Evolutionary conservation across 75 land plant genomes (phyloP).

Genomic region (Selaginella moellendorffii): DNA sequence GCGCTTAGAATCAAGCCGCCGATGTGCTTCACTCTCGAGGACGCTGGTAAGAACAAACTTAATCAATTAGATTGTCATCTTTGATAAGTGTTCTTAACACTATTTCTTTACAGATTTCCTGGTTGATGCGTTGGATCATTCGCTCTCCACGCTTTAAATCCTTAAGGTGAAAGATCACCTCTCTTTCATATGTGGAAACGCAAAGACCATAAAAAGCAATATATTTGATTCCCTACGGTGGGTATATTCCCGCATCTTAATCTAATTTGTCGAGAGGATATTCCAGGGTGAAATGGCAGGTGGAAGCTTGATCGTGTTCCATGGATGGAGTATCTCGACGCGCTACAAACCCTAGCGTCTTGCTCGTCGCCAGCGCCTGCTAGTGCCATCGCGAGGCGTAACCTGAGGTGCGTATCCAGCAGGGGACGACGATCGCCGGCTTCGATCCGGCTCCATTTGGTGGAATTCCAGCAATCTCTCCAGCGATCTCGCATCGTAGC

Average conservation of each 20-base stretch:
- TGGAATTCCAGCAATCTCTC: neutral
- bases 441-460: neutral
- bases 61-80: constrained; percentile 1
- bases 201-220: too few species aligned
- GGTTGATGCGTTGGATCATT: constrained; percentile 79
- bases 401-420: neutral
- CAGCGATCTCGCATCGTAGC: neutral
- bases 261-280: too few species aligned
- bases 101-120: constrained; percentile 53
- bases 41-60: constrained; percentile 46
- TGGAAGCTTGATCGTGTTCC: neutral
- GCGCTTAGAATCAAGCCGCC: constrained; percentile 98
- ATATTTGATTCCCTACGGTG: too few species aligned
- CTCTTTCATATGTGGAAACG: too few species aligned
- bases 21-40: constrained; percentile 85
- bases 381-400: neutral
- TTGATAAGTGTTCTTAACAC: neutral
- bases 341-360: neutral
- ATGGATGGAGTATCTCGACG: neutral
- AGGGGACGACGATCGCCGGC: neutral
- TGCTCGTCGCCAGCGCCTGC: neutral
- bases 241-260: too few species aligned
- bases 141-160: constrained; percentile 65
- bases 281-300: too few species aligned
- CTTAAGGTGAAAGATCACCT: too few species aligned